Evolutionary conservation across 1,284 basidiomycete species (phyloP).

Genomic region (Fomes fomentarius): DNA sequence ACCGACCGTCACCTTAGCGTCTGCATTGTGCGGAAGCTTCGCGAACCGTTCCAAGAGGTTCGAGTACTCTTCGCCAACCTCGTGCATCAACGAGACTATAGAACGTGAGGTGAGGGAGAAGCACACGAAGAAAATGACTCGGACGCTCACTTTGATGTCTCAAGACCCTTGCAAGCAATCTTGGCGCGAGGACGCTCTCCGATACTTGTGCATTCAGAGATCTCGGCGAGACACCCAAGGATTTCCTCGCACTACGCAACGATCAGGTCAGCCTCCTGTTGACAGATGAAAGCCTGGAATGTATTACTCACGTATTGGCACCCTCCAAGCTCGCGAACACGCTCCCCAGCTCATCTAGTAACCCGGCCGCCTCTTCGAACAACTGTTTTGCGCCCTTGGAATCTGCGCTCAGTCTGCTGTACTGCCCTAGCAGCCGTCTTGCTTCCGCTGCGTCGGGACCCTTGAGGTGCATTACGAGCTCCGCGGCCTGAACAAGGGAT

Average conservation of each 20-base stretch:
- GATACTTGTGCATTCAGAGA: conserved; percentile 30
- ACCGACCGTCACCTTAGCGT: conserved; percentile 73
- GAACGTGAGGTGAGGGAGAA: neutral
- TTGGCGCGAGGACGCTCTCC: conserved; percentile 66
- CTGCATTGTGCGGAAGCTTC: conserved; percentile 56
- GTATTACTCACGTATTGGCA: conserved; percentile 40
- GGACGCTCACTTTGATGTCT: conserved; percentile 69
- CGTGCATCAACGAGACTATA: conserved; percentile 75
- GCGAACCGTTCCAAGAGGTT: conserved; percentile 61
- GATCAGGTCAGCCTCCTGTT: too few relatives aligned
- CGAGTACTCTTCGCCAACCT: conserved; percentile 62
- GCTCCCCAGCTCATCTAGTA: conserved; percentile 62
- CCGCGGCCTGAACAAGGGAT: conserved; percentile 55
- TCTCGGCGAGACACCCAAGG: conserved; percentile 39
- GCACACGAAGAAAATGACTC: neutral
- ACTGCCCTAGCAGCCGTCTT: conserved; percentile 62
- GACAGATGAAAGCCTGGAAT: conserved; percentile 13
- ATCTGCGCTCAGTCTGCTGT: conserved; percentile 52
- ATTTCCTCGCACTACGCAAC: conserved; percentile 46
- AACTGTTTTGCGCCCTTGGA: conserved; percentile 50
- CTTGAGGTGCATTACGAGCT: conserved; percentile 45
- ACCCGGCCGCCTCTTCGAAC: conserved; percentile 55
- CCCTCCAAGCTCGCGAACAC: conserved; percentile 58
- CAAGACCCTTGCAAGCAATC: conserved; percentile 67
- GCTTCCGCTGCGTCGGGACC: conserved; percentile 67